Evolutionary conservation across 257 asterid genomes (phyloP).

Genomic region (Ehretia macrophylla): DNA sequence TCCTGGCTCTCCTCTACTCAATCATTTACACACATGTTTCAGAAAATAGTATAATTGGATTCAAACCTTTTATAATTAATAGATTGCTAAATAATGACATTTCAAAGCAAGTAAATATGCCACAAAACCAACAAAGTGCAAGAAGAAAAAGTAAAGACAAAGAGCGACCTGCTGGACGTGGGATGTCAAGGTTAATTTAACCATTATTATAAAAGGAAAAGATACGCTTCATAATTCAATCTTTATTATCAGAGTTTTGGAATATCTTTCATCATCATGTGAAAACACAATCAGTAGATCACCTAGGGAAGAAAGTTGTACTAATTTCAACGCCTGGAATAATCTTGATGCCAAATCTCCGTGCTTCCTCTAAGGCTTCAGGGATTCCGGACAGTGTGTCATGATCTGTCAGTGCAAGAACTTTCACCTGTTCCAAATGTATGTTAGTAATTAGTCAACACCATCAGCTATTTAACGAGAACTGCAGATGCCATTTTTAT

Average conservation of each 20-base stretch:
- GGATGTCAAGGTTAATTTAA: not conserved
- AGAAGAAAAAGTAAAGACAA: not conserved
- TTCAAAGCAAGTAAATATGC: not conserved
- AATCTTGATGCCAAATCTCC: slow-evolving; percentile 82
- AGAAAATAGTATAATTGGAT: not conserved
- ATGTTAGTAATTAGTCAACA: slow-evolving; percentile 20
- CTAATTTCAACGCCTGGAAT: slow-evolving; percentile 97
- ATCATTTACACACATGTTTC: not conserved
- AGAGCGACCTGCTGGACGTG: not conserved
- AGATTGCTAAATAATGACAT: not conserved
- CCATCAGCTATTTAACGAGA: not conserved
- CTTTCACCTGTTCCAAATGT: slow-evolving; percentile 82
- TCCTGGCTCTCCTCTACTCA: slow-evolving; percentile 57
- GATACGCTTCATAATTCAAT: not conserved
- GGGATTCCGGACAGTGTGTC: slow-evolving; percentile 92
- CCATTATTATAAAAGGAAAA: not conserved
- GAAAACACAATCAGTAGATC: slow-evolving; percentile 6
- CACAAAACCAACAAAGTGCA: slow-evolving; percentile 5
- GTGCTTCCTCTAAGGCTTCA: slow-evolving; percentile 90
- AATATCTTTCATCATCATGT: not conserved
- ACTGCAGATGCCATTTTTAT: not conserved
- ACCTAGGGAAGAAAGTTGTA: slow-evolving; percentile 84
- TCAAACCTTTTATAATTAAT: not conserved
- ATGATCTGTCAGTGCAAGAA: slow-evolving; percentile 91
- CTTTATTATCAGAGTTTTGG: not conserved